These are phyloP conservation scores for Periglandula ipomoeae DNA, from an alignment of 2,329 filamentous ascomycete genomes.

Conservation along the genomic window DNA sequence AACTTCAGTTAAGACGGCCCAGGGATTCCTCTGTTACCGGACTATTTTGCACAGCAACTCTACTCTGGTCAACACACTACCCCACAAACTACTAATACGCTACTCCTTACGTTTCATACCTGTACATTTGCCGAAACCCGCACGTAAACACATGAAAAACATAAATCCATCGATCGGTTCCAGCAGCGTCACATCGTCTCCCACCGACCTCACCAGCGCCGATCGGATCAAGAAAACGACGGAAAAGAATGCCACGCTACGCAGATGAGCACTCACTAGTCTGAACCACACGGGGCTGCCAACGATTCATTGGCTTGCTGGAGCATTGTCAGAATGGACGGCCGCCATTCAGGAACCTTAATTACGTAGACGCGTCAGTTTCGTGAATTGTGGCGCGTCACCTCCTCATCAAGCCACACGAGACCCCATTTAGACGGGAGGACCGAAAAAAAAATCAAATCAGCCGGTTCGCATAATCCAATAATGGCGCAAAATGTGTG, in stretches of 20 bases:
- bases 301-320: background rate
- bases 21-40: too few species aligned
- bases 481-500: too few species aligned
- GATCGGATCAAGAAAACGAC: background rate
- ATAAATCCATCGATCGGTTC: too few species aligned
- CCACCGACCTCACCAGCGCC: background rate
- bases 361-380: conserved; percentile 1
- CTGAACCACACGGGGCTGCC: background rate
- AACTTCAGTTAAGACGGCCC: too few species aligned
- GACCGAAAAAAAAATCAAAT: background rate
- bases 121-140: too few species aligned
- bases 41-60: too few species aligned
- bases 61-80: too few species aligned
- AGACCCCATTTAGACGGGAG: background rate
- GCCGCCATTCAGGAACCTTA: background rate
- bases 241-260: background rate
- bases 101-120: too few species aligned
- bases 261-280: too few species aligned
- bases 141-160: too few species aligned
- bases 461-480: too few species aligned
- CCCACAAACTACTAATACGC: too few species aligned
- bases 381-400: conserved; percentile 2
- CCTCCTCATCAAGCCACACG: background rate
- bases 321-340: background rate
- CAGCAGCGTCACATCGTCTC: background rate